phyloP scores from a whole-genome alignment of 768 basidiomycete species.

The Neoboletus subvelutipes region DNA sequence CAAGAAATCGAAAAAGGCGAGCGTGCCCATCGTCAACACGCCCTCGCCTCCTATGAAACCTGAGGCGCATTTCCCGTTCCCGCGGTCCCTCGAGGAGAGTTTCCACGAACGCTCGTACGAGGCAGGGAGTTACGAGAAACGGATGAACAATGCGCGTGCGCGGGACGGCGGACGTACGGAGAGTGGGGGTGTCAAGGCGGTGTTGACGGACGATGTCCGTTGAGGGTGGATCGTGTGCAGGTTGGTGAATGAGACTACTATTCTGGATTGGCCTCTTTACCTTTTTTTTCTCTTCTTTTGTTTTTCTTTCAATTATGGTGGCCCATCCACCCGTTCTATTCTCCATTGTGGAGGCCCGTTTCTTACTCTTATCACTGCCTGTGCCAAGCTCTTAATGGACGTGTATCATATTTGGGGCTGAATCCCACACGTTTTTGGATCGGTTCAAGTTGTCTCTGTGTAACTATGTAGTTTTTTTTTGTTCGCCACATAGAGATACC shows the following conservation, averaged over 20 bases:
- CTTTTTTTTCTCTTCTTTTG: background rate
- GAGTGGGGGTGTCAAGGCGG: conserved; percentile 81
- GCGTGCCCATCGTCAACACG: conserved; percentile 40
- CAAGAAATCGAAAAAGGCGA: conserved; percentile 37
- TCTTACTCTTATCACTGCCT: conserved; percentile 11
- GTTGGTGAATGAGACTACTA: conserved; percentile 13
- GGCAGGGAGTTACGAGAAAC: conserved; percentile 36
- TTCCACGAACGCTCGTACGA: conserved; percentile 27
- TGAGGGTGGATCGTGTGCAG: conserved; percentile 11
- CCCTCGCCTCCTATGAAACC: conserved; percentile 31
- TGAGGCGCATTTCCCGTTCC: conserved; percentile 61
- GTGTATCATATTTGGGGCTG: conserved; percentile 17
- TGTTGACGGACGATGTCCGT: conserved; percentile 46
- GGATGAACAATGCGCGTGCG: conserved; percentile 74
- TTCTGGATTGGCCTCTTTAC: conserved; percentile 7
- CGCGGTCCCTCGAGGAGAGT: conserved; percentile 47
- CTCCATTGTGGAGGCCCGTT: conserved; percentile 10
- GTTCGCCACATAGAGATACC: conserved; percentile 28
- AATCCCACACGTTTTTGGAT: conserved; percentile 12
- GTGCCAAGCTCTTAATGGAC: conserved; percentile 18
- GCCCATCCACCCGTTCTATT: conserved; percentile 8
- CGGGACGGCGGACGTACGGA: conserved; percentile 82
- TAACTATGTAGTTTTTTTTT: conserved; percentile 25
- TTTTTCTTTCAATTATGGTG: conserved; percentile 11
- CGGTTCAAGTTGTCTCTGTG: conserved; percentile 20